Evolutionary conservation across 2,329 filamentous ascomycete genomes (phyloP).

Genomic region (Sphaerulina vaccinii): DNA sequence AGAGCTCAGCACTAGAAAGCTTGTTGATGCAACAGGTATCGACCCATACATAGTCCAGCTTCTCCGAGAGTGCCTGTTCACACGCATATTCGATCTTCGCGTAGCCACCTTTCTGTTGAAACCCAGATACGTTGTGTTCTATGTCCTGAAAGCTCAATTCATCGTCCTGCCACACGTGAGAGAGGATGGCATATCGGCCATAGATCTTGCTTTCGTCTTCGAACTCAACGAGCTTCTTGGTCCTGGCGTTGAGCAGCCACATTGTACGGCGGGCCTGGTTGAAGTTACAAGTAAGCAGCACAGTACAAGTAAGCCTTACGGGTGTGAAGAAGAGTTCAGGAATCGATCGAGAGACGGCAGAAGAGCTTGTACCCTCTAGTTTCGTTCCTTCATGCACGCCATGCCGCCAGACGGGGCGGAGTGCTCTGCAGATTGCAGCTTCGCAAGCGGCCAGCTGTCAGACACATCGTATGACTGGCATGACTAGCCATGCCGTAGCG

Average conservation of each 20-base stretch:
- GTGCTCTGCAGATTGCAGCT: not conserved
- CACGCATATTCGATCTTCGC: constrained; percentile 27
- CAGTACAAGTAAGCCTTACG: too few relatives aligned
- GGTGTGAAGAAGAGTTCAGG: not conserved
- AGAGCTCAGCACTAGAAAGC: constrained; percentile 38
- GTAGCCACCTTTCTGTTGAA: constrained; percentile 22
- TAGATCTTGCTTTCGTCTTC: constrained; percentile 22
- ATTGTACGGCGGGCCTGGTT: constrained; percentile 12
- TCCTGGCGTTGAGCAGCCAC: constrained; percentile 26
- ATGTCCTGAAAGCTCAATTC: constrained; percentile 30
- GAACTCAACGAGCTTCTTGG: constrained; percentile 19
- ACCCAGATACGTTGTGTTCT: not conserved
- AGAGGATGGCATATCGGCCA: constrained; percentile 29
- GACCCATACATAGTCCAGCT: constrained; percentile 39
- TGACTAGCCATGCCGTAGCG: too few relatives aligned
- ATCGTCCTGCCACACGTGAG: constrained; percentile 28
- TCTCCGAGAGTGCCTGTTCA: constrained; percentile 28
- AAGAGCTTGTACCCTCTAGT: not conserved
- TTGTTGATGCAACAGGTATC: constrained; percentile 45
- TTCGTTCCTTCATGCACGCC: constrained; percentile 8
- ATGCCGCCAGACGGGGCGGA: constrained; percentile 6
- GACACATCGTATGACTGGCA: not conserved
- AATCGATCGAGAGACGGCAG: not conserved
- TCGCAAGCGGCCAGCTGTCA: not conserved
- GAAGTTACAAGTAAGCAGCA: not conserved